Evolutionary conservation across 192 early-diverging fungal species (phyloP), one percentile per base, ranked within the genome.

Genomic region (Coemansia sp.): DNA sequence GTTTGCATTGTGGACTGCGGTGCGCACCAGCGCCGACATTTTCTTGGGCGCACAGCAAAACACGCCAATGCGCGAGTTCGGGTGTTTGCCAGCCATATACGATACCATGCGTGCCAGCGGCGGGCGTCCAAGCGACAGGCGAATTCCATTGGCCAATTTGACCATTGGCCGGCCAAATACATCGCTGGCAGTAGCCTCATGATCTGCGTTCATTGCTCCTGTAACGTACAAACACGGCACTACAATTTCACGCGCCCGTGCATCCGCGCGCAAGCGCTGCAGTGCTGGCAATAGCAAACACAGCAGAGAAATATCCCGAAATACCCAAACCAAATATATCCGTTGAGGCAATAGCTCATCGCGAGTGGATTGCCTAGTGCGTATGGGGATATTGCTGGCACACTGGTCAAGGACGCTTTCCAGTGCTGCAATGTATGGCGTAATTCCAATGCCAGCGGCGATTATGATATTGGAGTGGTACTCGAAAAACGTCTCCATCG

Each of bases 381-480:
- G 73, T 30, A 53, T 40, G 1, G 73, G 73, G 5, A 69, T 76
- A 23, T 52, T 51, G 56, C 57, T 46, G 18, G 51, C 51, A 30
- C 73, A 76, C 54, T 66, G 63, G 43, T 66, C 63, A 1, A 76
- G 47, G 9, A 76, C 73, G 16, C 51, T 66, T 36, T 69, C 73
- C 41, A 76, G 58, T 17, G 73, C 73, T 0, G 73, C 53, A 36
- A 76, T 76, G 52, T 76, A 88, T 6, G 90, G 90, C 6, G 90
- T 92, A 18, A 92, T 88, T 7, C 90, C 90, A 40, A 92, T 92
- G 62, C 90, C 90, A 3, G 90, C 90, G 7, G 86, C 89, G 20
- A 92, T 76, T 23, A 88, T 61, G 17, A 89, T 80, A 36, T 83
- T 83, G 49, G 79, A 68, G 44, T 88, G 82, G 59, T 84, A 86